Evolutionary conservation across 208 protist species (phyloP).

Genomic region (Herpetomonas tarakana): DNA sequence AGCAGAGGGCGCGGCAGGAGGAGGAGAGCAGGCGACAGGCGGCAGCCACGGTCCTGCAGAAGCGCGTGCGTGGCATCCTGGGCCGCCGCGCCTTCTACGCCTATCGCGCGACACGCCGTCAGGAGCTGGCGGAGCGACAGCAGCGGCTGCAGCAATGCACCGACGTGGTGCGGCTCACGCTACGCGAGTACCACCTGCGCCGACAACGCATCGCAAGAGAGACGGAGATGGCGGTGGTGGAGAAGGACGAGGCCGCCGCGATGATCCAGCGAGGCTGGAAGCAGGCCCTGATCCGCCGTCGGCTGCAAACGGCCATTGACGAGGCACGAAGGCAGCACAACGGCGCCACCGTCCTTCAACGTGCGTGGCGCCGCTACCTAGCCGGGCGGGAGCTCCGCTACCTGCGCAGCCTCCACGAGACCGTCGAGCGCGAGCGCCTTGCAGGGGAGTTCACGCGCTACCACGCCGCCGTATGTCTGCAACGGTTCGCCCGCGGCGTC

Average conservation of each 20-base stretch:
- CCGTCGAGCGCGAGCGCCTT: conserved; percentile 34
- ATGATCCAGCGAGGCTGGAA: conserved; percentile 42
- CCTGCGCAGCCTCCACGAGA: conserved; percentile 36
- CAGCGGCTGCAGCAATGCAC: conserved; percentile 13
- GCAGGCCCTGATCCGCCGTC: conserved; percentile 25
- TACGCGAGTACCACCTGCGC: conserved; percentile 55
- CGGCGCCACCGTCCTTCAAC: conserved; percentile 41
- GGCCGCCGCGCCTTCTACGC: conserved; percentile 6
- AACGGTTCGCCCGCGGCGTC: conserved; percentile 43
- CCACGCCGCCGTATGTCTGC: conserved; percentile 27
- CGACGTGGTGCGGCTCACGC: conserved; percentile 35
- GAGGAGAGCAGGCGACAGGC: conserved; percentile 8
- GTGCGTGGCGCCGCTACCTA: conserved; percentile 32
- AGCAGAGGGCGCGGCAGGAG: conserved; percentile 11
- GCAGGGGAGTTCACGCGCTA: conserved; percentile 28
- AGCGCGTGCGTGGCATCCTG: conserved; percentile 31
- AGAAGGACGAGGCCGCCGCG: conserved; percentile 27
- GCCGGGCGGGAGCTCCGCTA: conserved; percentile 55
- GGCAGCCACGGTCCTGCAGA: conserved; percentile 43
- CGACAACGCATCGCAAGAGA: conserved; percentile 21
- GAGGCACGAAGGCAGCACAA: conserved; percentile 33
- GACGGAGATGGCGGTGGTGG: conserved; percentile 8
- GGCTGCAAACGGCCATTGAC: conserved; percentile 24
- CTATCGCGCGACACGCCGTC: background rate
- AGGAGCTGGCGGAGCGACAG: conserved; percentile 15